A percentile compares a stretch with the other conserved stretches of the same genome.
These are phyloP conservation scores for Panellus pusillus DNA, from an alignment of 768 basidiomycete genomes.

Conservation along the genomic window DNA sequence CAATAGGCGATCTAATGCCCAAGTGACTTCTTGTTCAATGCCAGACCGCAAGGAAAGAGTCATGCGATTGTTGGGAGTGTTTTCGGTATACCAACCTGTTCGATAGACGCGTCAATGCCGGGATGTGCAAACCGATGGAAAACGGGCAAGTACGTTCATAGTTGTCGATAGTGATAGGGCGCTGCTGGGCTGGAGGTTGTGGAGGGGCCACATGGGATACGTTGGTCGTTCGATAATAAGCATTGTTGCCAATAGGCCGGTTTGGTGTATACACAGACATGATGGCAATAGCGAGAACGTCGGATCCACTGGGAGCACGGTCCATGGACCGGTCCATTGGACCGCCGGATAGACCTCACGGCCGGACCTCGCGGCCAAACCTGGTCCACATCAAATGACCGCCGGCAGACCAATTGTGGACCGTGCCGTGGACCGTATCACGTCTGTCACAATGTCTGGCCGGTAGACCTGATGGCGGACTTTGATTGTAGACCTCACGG, in stretches of 20 bases:
- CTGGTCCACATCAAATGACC: too few relatives aligned
- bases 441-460: too few relatives aligned
- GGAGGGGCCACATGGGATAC: not conserved
- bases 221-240: constrained; percentile 6
- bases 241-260: not conserved
- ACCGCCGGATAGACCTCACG: too few relatives aligned
- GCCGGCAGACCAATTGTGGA: too few relatives aligned
- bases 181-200: constrained; percentile 1
- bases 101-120: constrained; percentile 12
- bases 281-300: too few relatives aligned
- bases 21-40: constrained; percentile 79
- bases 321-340: too few relatives aligned
- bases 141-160: constrained; percentile 61
- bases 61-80: constrained; percentile 80
- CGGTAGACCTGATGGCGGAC: too few relatives aligned
- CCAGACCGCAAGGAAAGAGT: constrained; percentile 85
- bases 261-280: constrained; percentile 32
- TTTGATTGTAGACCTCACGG: too few relatives aligned
- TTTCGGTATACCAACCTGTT: constrained; percentile 85
- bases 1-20: constrained; percentile 86
- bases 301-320: too few relatives aligned
- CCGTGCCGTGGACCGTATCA: too few relatives aligned
- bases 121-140: constrained; percentile 1
- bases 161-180: constrained; percentile 50
- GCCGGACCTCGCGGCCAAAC: too few relatives aligned